phyloP scores from a whole-genome alignment of 495 filamentous ascomycete genomes.

The Tirmania nivea region DNA sequence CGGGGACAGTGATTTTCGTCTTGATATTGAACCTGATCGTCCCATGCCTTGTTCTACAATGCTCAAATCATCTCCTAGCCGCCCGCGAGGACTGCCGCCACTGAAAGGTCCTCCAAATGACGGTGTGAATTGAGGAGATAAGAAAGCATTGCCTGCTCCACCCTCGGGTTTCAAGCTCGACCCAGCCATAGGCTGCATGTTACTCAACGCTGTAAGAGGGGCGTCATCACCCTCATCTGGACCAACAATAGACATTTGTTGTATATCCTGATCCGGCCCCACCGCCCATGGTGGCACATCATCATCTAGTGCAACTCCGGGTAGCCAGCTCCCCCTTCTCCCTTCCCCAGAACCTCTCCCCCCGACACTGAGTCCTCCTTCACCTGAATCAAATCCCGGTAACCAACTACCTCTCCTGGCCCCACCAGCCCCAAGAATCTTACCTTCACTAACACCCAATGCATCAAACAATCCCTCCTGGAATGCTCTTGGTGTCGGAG shows the following conservation, averaged over 20 bases:
- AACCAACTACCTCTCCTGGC: neutral
- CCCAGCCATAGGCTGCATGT: constrained; percentile 47
- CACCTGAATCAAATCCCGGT: neutral
- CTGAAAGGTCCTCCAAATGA: constrained; percentile 43
- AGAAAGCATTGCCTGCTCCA: neutral
- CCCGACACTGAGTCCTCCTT: constrained; percentile 3
- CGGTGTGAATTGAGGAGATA: constrained; percentile 20
- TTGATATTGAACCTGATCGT: constrained; percentile 44
- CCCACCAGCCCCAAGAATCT: neutral
- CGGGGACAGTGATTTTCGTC: constrained; percentile 23
- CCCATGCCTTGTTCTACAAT: constrained; percentile 31
- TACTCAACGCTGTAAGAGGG: constrained; percentile 37
- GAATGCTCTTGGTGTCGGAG: constrained; percentile 9
- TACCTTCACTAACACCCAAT: neutral
- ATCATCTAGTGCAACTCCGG: constrained; percentile 8
- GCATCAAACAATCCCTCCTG: constrained; percentile 4
- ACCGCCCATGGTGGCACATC: constrained; percentile 11
- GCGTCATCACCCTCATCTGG: constrained; percentile 36
- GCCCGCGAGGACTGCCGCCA: constrained; percentile 26
- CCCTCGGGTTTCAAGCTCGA: constrained; percentile 25
- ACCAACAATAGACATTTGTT: neutral
- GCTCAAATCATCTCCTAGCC: constrained; percentile 39
- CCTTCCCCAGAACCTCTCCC: constrained; percentile 1
- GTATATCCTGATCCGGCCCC: constrained; percentile 16
- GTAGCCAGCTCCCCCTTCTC: constrained; percentile 22